A percentile compares a stretch with the other conserved stretches of the same genome.
Evolutionary conservation across 805 yeast species (phyloP).

Genomic region (Schizosaccharomyces osmophilus): DNA sequence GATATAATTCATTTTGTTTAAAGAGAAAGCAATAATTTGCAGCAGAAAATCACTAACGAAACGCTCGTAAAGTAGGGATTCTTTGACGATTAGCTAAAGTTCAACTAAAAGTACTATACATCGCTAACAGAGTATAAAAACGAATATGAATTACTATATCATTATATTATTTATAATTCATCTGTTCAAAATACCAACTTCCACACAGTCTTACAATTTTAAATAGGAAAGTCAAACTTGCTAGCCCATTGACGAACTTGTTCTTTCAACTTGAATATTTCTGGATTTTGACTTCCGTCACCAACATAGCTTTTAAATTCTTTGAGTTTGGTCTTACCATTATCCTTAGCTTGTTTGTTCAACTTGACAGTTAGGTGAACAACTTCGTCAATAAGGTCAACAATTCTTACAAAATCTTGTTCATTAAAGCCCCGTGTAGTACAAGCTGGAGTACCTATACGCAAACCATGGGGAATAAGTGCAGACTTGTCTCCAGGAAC

Average conservation of each 20-base stretch:
- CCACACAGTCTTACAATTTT: not conserved
- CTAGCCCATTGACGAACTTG: slow-evolving; percentile 76
- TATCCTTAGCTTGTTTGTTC: slow-evolving; percentile 51
- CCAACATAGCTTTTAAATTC: slow-evolving; percentile 74
- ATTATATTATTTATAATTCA: no score
- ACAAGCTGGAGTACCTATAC: slow-evolving; percentile 98
- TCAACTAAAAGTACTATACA: no score
- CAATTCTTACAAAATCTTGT: slow-evolving; percentile 62
- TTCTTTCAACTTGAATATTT: slow-evolving; percentile 37
- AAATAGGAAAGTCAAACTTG: slow-evolving; percentile 18
- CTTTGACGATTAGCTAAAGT: no score
- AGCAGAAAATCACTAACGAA: no score
- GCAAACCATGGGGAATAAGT: slow-evolving; percentile 85
- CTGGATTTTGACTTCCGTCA: slow-evolving; percentile 34
- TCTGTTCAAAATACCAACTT: no score
- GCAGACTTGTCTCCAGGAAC: slow-evolving; percentile 96
- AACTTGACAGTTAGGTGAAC: slow-evolving; percentile 50
- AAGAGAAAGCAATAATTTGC: no score
- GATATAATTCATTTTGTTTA: no score
- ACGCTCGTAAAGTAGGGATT: no score
- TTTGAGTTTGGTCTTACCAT: slow-evolving; percentile 81
- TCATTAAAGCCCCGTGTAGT: slow-evolving; percentile 87
- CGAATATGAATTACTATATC: no score
- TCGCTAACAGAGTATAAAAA: no score
- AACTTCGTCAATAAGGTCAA: slow-evolving; percentile 54